phyloP scores from a whole-genome alignment of 225 moss, liverwort and hornwort genomes.

The Ulota crispa region DNA sequence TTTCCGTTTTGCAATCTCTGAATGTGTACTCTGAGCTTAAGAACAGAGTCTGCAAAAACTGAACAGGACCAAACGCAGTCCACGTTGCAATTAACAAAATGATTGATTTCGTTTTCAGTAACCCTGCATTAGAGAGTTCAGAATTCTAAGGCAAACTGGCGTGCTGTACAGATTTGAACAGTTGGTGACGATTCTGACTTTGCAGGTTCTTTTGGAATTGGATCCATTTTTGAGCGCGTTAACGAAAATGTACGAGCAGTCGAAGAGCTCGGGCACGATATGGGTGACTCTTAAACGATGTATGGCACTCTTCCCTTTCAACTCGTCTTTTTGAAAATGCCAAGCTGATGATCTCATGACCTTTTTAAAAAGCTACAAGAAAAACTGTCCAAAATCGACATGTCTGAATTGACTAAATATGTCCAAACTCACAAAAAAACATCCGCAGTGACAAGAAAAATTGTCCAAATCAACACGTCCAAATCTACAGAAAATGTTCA shows the following conservation, averaged over 20 bases:
- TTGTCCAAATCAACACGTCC: too few species aligned
- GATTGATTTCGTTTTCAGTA: neutral
- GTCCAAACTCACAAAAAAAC: too few species aligned
- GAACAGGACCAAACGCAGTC: neutral
- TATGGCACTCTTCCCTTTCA: slow-evolving; percentile 12
- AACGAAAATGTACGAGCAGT: slow-evolving; percentile 65
- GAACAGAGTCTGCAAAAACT: neutral
- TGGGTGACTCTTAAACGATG: slow-evolving; percentile 75
- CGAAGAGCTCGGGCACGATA: slow-evolving; percentile 63
- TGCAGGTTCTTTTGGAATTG: slow-evolving; percentile 62
- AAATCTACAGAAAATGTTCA: too few species aligned
- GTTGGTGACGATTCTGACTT: neutral
- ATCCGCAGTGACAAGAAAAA: too few species aligned
- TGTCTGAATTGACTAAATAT: too few species aligned
- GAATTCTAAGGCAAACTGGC: neutral
- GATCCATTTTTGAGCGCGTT: slow-evolving; percentile 78
- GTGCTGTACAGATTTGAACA: neutral
- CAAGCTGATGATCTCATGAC: neutral
- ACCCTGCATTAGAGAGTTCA: neutral
- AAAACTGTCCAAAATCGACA: too few species aligned
- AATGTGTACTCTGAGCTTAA: neutral
- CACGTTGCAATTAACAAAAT: neutral
- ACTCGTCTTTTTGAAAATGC: neutral
- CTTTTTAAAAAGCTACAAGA: neutral
- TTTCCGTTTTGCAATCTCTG: neutral